phyloP scores from a whole-genome alignment of 352 stramenopile species.

The Globisporangium iwayamae region DNA sequence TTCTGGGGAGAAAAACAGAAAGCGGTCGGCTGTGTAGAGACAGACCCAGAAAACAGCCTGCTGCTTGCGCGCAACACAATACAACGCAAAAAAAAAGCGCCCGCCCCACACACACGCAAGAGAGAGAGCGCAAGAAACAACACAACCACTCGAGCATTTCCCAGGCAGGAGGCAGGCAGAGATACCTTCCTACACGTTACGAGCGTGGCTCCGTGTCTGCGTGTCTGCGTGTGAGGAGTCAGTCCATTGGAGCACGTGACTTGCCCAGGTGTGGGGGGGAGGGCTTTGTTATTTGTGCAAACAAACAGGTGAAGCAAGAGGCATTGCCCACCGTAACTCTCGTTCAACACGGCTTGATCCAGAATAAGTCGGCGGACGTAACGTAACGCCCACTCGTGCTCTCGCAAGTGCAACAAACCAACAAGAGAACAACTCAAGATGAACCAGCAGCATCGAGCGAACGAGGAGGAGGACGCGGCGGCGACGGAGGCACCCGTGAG shows the following conservation, averaged over 20 bases:
- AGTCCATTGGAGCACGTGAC: no score
- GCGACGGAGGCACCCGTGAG: conserved; percentile 12
- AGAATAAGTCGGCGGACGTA: neutral
- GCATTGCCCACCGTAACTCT: neutral
- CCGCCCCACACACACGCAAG: no score
- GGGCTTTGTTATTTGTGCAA: neutral
- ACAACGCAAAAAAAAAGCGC: neutral
- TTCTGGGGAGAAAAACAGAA: neutral
- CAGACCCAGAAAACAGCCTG: neutral
- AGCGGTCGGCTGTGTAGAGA: neutral
- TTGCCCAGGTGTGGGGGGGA: no score
- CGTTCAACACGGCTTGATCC: no score
- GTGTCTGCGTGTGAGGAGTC: neutral
- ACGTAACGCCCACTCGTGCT: neutral
- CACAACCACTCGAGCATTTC: neutral
- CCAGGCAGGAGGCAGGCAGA: neutral
- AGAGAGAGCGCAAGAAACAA: neutral
- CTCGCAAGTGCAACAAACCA: conserved; percentile 22
- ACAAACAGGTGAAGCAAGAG: neutral
- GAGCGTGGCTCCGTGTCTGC: neutral
- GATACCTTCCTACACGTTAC: neutral
- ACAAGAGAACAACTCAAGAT: conserved; percentile 8
- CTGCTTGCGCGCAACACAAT: neutral
- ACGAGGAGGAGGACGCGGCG: conserved; percentile 2
- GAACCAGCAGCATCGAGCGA: neutral